Conservation (phyloP, 768 basidiomycete species). For the Auricularia sp. region DNA sequence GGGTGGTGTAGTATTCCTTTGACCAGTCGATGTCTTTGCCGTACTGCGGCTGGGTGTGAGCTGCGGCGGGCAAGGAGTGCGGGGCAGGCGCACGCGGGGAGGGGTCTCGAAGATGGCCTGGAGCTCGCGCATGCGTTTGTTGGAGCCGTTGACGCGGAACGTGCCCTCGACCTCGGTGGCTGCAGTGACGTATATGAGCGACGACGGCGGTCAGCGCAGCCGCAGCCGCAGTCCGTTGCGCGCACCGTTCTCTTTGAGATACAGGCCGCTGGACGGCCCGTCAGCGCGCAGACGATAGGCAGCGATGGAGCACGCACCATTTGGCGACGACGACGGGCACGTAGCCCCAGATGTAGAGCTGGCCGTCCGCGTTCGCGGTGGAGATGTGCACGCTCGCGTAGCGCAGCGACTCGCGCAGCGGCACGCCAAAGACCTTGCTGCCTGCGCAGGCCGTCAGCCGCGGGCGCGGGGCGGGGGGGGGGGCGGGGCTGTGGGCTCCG, state of each 20-base stretch:
- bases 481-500: background rate
- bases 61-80: background rate
- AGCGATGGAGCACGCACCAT: constrained; percentile 47
- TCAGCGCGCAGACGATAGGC: constrained; percentile 7
- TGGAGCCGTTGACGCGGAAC: constrained; percentile 93
- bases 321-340: constrained; percentile 97
- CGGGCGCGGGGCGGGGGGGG: no score
- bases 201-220: background rate
- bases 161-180: constrained; percentile 90
- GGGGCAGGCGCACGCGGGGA: constrained; percentile 51
- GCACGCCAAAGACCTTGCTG: constrained; percentile 65
- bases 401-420: constrained; percentile 72
- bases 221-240: constrained; percentile 4
- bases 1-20: constrained; percentile 75
- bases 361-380: constrained; percentile 72
- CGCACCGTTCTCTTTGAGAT: constrained; percentile 88
- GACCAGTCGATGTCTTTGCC: constrained; percentile 93
- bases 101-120: constrained; percentile 85
- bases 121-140: constrained; percentile 90
- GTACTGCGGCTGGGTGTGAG: constrained; percentile 42
- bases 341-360: constrained; percentile 85
- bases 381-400: constrained; percentile 92
- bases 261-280: constrained; percentile 53
- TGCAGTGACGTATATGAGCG: constrained; percentile 11
- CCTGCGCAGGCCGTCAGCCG: constrained; percentile 10